Percentiles rank a stretch among this genome's conserved stretches.
phyloP scores from a whole-genome alignment of 1,284 basidiomycete genomes.

The Trichosporon inkin region DNA sequence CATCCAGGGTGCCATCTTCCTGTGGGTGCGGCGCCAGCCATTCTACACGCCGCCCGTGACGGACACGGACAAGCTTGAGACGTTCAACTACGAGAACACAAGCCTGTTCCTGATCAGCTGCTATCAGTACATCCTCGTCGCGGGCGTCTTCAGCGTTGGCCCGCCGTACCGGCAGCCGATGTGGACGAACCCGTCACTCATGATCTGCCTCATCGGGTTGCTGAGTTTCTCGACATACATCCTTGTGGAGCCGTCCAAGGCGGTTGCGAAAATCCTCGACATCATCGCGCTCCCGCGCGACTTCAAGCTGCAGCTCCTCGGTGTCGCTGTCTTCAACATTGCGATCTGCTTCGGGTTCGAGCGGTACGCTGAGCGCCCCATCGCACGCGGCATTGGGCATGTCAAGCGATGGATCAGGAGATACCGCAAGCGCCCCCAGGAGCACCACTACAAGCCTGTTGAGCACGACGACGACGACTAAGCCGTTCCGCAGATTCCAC shows the following conservation, averaged over 20 bases:
- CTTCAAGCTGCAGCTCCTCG: constrained; percentile 67
- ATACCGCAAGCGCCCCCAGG: constrained; percentile 41
- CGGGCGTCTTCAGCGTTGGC: constrained; percentile 94
- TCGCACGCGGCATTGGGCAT: constrained; percentile 58
- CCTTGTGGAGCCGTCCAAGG: constrained; percentile 64
- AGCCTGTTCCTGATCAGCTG: constrained; percentile 88
- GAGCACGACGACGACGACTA: constrained; percentile 29
- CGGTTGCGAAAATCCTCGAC: constrained; percentile 65
- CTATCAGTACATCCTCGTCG: constrained; percentile 97
- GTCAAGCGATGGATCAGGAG: constrained; percentile 37
- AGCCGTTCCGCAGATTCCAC: background rate
- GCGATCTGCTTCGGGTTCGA: constrained; percentile 73
- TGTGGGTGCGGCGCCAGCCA: constrained; percentile 77
- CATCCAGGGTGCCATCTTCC: constrained; percentile 80
- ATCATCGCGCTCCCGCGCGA: constrained; percentile 69
- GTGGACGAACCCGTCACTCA: constrained; percentile 86
- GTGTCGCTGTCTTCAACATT: constrained; percentile 70
- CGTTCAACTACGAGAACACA: constrained; percentile 92
- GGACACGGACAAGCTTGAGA: constrained; percentile 72
- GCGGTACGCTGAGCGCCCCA: constrained; percentile 63
- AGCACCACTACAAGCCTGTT: constrained; percentile 55
- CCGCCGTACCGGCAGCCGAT: constrained; percentile 93
- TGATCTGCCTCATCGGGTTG: constrained; percentile 65
- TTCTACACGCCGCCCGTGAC: constrained; percentile 69
- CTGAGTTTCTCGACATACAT: constrained; percentile 69